Percentiles rank a stretch among this genome's conserved stretches.
Conservation (phyloP, 1,139 yeast species). For the Tardiomyces blankii region DNA sequence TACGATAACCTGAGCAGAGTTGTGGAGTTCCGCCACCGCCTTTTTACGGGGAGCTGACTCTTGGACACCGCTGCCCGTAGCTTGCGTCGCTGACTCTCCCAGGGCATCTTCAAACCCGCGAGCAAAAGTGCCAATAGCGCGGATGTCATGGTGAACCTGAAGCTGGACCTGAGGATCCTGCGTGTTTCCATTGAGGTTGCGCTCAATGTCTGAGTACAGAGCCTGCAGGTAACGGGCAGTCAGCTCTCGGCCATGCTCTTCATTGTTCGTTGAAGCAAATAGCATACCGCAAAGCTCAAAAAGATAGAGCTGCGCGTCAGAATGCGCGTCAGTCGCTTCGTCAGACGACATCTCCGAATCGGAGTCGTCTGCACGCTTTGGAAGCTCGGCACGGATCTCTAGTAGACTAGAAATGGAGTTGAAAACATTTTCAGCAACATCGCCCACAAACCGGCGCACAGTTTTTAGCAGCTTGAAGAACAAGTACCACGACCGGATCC, state of each 20-base stretch:
- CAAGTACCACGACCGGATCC: conserved; percentile 82
- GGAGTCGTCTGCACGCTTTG: conserved; percentile 27
- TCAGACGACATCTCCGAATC: conserved; percentile 26
- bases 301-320: conserved; percentile 69
- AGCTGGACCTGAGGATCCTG: conserved; percentile 35
- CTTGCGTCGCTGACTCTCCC: conserved; percentile 19
- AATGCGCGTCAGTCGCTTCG: conserved; percentile 37
- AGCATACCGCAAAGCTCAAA: conserved; percentile 46
- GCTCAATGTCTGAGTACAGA: conserved; percentile 63
- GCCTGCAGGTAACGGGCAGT: conserved; percentile 52
- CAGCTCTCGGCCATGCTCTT: conserved; percentile 25
- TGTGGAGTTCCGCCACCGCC: conserved; percentile 37
- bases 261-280: conserved; percentile 23
- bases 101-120: conserved; percentile 57
- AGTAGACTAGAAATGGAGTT: conserved; percentile 44
- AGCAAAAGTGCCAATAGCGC: conserved; percentile 85
- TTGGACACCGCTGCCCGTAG: conserved; percentile 14
- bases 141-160: conserved; percentile 76
- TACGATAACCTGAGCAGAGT: conserved; percentile 72
- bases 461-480: conserved; percentile 73
- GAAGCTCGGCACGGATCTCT: conserved; percentile 46
- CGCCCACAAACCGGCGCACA: conserved; percentile 53
- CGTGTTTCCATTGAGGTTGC: neutral
- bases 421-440: conserved; percentile 35
- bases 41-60: conserved; percentile 17